Conservation (phyloP, 306 rosid genomes). For the Pyrus pyrifolia region DNA sequence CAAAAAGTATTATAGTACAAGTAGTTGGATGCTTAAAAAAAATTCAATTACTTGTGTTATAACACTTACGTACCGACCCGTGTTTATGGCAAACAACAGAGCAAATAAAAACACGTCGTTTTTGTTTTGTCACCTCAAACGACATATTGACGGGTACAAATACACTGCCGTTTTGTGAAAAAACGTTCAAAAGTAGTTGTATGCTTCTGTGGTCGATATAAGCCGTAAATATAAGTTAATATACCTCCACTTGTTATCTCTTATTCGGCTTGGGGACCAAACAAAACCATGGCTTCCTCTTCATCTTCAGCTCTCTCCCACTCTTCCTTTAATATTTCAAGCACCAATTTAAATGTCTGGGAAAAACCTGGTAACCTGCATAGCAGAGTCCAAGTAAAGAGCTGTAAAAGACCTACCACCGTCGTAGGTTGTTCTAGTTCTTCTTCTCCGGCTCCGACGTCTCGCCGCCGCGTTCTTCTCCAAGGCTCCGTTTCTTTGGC, state of each 20-base stretch:
- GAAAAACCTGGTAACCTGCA: conserved; percentile 19
- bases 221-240: neutral
- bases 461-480: conserved; percentile 29
- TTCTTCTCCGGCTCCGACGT: neutral
- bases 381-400: conserved; percentile 21
- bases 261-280: conserved; percentile 5
- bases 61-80: too few relatives aligned
- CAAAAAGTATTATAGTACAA: too few relatives aligned
- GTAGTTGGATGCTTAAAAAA: too few relatives aligned
- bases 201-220: neutral
- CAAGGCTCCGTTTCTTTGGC: conserved; percentile 61
- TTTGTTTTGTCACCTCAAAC: neutral
- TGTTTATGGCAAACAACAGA: neutral
- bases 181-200: neutral
- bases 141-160: neutral
- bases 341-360: conserved; percentile 13
- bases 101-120: neutral
- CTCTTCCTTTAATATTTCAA: conserved; percentile 22
- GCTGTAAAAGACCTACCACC: neutral
- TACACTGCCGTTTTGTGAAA: neutral
- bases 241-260: neutral
- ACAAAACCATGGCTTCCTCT: conserved; percentile 47
- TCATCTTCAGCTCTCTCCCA: conserved; percentile 39
- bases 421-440: conserved; percentile 10
- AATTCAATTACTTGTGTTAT: too few relatives aligned